phyloP scores from a whole-genome alignment of 2,329 filamentous ascomycete species.

The Ophiostoma himal-ulmi region DNA sequence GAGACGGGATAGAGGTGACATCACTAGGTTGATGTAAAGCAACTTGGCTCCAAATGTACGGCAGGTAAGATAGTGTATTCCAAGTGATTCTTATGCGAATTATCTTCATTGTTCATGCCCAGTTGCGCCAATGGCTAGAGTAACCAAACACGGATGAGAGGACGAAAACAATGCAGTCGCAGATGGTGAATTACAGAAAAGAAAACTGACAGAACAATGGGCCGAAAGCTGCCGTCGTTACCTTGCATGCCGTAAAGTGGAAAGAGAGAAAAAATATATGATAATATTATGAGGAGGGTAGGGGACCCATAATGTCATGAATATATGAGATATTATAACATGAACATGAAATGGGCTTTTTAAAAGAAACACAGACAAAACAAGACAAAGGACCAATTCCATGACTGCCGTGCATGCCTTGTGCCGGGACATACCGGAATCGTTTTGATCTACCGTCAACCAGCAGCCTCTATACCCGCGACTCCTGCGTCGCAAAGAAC shows the following conservation, averaged over 20 bases:
- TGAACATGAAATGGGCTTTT: neutral
- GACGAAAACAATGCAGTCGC: neutral
- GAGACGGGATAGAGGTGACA: neutral
- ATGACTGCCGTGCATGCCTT: neutral
- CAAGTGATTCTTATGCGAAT: neutral
- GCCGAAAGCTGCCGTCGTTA: neutral
- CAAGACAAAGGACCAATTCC: neutral
- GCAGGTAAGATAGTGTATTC: neutral
- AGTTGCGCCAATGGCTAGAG: no score
- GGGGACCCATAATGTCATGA: neutral
- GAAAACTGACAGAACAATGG: neutral
- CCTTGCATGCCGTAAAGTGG: neutral
- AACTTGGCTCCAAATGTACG: neutral
- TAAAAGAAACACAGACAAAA: neutral
- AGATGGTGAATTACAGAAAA: neutral
- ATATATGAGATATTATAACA: neutral
- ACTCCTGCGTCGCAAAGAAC: constrained; percentile 47
- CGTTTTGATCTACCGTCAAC: neutral
- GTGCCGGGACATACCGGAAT: neutral
- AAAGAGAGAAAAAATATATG: neutral
- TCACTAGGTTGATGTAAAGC: neutral
- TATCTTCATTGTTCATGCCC: neutral
- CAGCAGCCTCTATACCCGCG: constrained; percentile 3
- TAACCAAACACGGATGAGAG: no score
- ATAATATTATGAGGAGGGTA: constrained; percentile 2